Percentiles rank a stretch among this genome's conserved stretches.
Conservation (phyloP, 2,329 filamentous ascomycete genomes). For the Pseudonectria foliicola region DNA sequence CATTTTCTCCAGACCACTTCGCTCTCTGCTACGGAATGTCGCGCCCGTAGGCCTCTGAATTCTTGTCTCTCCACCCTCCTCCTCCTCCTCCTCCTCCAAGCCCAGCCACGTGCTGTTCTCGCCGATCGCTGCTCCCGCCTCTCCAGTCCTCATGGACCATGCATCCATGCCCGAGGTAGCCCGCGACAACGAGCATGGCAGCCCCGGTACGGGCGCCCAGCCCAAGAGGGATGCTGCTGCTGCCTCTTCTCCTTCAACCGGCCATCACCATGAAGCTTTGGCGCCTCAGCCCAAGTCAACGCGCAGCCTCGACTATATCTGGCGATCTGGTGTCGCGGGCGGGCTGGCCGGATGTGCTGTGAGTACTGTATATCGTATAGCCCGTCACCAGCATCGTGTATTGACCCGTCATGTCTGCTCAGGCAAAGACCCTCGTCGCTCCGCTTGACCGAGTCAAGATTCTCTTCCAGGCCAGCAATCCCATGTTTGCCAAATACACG, state of each 20-base stretch:
- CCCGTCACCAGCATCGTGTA: not conserved
- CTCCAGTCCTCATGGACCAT: slow-evolving; percentile 49
- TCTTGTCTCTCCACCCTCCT: slow-evolving; percentile 4
- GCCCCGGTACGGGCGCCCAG: slow-evolving; percentile 12
- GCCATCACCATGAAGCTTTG: slow-evolving; percentile 41
- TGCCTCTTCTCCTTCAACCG: slow-evolving; percentile 45
- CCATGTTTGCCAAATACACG: slow-evolving; percentile 87
- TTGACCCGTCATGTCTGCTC: slow-evolving; percentile 2
- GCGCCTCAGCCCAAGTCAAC: slow-evolving; percentile 38
- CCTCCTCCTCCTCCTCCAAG: slow-evolving; percentile 9
- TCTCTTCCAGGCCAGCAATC: slow-evolving; percentile 92
- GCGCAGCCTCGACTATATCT: slow-evolving; percentile 74
- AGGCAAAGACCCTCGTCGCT: slow-evolving; percentile 94
- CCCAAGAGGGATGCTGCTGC: slow-evolving; percentile 29
- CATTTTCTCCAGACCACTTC: slow-evolving; percentile 1
- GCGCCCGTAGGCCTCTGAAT: slow-evolving; percentile 9
- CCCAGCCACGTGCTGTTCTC: slow-evolving; percentile 25
- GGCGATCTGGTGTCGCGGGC: slow-evolving; percentile 78
- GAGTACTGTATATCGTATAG: slow-evolving; percentile 42
- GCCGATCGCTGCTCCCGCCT: slow-evolving; percentile 47
- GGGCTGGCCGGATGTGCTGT: slow-evolving; percentile 89
- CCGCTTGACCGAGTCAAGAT: slow-evolving; percentile 98
- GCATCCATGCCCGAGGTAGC: slow-evolving; percentile 49
- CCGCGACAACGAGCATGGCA: slow-evolving; percentile 24
- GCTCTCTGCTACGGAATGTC: slow-evolving; percentile 18